Conservation (phyloP, 208 protist species). For the Crithidia acanthocephali region DNA sequence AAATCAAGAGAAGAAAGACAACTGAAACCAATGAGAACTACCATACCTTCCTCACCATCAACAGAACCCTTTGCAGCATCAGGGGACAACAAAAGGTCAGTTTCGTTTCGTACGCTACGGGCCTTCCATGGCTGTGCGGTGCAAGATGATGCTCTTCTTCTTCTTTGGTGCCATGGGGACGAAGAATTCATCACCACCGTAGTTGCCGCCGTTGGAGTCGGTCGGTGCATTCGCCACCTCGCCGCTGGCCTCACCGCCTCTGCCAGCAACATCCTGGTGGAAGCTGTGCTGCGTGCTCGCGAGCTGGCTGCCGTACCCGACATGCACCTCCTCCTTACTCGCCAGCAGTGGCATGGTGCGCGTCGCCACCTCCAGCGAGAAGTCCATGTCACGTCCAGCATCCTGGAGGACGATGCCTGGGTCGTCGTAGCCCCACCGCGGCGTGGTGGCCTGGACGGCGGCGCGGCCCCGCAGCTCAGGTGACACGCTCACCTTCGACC, state of each 20-base stretch:
- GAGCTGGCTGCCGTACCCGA: not conserved
- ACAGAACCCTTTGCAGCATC: too few species aligned
- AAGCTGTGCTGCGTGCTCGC: not conserved
- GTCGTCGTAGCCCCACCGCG: conserved; percentile 28
- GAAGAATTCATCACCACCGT: conserved; percentile 2
- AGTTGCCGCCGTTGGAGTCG: not conserved
- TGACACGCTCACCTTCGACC: not conserved
- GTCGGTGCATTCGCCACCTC: not conserved
- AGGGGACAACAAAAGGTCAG: too few species aligned
- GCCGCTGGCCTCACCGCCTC: not conserved
- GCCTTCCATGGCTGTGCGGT: conserved; percentile 7
- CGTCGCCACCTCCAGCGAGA: conserved; percentile 22
- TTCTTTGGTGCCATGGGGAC: conserved; percentile 23
- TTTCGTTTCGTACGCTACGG: too few species aligned
- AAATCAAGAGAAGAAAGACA: not conserved
- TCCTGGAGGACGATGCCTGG: conserved; percentile 21
- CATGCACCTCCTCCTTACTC: conserved; percentile 16
- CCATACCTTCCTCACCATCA: too few species aligned
- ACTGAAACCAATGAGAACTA: too few species aligned
- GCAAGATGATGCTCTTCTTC: conserved; percentile 17
- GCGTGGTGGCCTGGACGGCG: not conserved
- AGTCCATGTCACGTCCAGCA: conserved; percentile 26
- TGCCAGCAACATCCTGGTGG: not conserved
- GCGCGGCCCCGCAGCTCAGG: not conserved
- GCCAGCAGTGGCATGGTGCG: conserved; percentile 27